Conservation (phyloP, 169 alveolate genomes). For the Cryptosporidium xiaoi region DNA sequence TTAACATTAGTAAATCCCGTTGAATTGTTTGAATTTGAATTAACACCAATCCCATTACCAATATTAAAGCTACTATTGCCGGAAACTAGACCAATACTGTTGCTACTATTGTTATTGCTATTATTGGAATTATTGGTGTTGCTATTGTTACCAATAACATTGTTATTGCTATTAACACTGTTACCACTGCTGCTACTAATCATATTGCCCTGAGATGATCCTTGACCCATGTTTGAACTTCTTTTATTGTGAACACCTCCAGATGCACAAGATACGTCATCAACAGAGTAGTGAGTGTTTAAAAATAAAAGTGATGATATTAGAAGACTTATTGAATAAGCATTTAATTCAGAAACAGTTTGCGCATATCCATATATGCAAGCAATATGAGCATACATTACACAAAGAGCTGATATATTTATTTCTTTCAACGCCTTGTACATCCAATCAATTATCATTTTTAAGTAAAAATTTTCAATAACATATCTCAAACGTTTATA, state of each 20-base stretch:
- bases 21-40: background rate
- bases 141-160: too few relatives aligned
- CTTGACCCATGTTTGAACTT: background rate
- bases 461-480: slow-evolving; percentile 46
- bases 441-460: slow-evolving; percentile 71
- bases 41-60: background rate
- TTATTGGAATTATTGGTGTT: too few relatives aligned
- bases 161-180: background rate
- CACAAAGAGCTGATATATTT: slow-evolving; percentile 70
- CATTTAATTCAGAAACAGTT: slow-evolving; percentile 30
- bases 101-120: too few relatives aligned
- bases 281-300: slow-evolving; percentile 74
- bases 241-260: background rate
- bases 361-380: slow-evolving; percentile 35
- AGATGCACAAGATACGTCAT: background rate
- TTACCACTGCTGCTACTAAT: background rate
- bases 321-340: slow-evolving; percentile 33
- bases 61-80: background rate
- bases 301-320: slow-evolving; percentile 74
- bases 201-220: background rate
- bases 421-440: slow-evolving; percentile 66
- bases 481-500: slow-evolving; percentile 44
- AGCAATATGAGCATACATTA: slow-evolving; percentile 75
- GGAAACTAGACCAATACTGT: too few relatives aligned
- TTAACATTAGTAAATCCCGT: background rate